Percentiles rank a stretch among this genome's conserved stretches.
These are phyloP conservation scores for Tulasnella sp. DNA, from an alignment of 768 basidiomycete genomes.

Conservation along the genomic window DNA sequence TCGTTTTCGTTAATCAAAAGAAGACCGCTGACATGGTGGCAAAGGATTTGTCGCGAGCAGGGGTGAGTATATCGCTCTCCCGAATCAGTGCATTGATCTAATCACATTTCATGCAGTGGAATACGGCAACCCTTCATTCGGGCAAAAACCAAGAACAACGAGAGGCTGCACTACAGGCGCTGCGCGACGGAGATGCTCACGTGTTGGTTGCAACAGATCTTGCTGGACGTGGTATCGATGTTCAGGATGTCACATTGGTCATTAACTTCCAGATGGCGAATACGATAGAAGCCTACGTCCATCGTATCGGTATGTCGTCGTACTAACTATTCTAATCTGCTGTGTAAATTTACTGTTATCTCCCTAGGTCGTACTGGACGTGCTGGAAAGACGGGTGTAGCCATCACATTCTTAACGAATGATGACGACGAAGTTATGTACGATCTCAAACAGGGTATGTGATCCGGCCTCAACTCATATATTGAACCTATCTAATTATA, in stretches of 20 bases:
- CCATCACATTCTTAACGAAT: slow-evolving; percentile 93
- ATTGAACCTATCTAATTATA: neutral
- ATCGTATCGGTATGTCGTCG: slow-evolving; percentile 70
- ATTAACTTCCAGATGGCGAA: slow-evolving; percentile 97
- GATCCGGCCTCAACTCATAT: neutral
- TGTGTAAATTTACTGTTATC: neutral
- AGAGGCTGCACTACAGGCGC: slow-evolving; percentile 75
- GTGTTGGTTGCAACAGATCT: slow-evolving; percentile 94
- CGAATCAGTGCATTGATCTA: neutral
- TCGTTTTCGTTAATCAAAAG: slow-evolving; percentile 99
- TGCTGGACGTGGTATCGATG: slow-evolving; percentile 97
- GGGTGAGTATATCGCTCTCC: slow-evolving; percentile 39
- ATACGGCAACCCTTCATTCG: slow-evolving; percentile 81
- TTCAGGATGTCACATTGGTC: slow-evolving; percentile 88
- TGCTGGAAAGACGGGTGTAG: slow-evolving; percentile 85
- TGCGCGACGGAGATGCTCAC: slow-evolving; percentile 76
- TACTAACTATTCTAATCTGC: slow-evolving; percentile 1
- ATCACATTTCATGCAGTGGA: slow-evolving; percentile 45
- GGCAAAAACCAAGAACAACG: slow-evolving; percentile 97
- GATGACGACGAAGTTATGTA: slow-evolving; percentile 98
- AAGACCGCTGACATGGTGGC: slow-evolving; percentile 98
- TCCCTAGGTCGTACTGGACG: slow-evolving; percentile 85
- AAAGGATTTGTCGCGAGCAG: slow-evolving; percentile 80
- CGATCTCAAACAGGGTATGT: slow-evolving; percentile 82
- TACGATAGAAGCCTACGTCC: slow-evolving; percentile 94